Evolutionary conservation across 2,329 filamentous ascomycete species (phyloP).

Genomic region (Phaeosphaeriaceae sp.): DNA sequence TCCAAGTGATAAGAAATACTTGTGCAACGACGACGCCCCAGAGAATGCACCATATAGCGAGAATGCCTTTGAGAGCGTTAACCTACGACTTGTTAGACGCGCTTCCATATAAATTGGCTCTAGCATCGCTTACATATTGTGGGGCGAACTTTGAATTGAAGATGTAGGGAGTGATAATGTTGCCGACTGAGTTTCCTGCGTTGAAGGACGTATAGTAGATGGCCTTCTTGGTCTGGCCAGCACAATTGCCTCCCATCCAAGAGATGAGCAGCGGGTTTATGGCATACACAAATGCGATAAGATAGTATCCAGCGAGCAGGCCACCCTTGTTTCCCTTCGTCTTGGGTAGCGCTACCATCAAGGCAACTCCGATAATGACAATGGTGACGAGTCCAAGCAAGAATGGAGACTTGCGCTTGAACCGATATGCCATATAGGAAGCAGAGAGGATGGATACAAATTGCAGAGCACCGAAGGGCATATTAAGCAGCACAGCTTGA

Average conservation of each 20-base stretch:
- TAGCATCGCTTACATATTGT: constrained; percentile 25
- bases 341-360: constrained; percentile 61
- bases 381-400: constrained; percentile 55
- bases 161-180: constrained; percentile 56
- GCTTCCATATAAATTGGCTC: neutral
- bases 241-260: constrained; percentile 75
- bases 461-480: constrained; percentile 57
- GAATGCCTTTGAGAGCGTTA: constrained; percentile 29
- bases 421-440: constrained; percentile 64
- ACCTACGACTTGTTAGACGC: constrained; percentile 10
- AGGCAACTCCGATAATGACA: constrained; percentile 65
- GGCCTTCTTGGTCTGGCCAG: constrained; percentile 71
- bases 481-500: constrained; percentile 64
- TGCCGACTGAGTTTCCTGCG: constrained; percentile 67
- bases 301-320: constrained; percentile 68
- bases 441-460: constrained; percentile 29
- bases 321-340: constrained; percentile 52
- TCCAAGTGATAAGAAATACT: constrained; percentile 21
- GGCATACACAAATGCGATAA: constrained; percentile 71
- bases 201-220: constrained; percentile 70
- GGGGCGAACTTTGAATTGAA: constrained; percentile 28
- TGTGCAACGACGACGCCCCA: constrained; percentile 24
- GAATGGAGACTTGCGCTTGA: constrained; percentile 66
- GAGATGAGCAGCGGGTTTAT: constrained; percentile 70
- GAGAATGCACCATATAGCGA: constrained; percentile 30